Evolutionary conservation across 139 green algal species (phyloP).

Genomic region (Asterochloris erici): DNA sequence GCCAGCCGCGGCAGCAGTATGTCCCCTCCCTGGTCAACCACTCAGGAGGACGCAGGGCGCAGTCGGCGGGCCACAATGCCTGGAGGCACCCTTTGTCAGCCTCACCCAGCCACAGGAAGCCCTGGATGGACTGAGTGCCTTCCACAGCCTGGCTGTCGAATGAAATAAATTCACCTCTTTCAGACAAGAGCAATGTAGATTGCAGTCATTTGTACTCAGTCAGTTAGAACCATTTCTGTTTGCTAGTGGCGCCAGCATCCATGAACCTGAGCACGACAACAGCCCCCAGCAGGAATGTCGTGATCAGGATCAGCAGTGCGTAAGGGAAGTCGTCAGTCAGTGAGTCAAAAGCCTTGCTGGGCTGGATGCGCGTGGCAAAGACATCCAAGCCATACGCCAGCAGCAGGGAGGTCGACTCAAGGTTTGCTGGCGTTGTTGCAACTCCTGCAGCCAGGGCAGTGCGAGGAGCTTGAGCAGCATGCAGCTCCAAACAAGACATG

Average conservation of each 20-base stretch:
- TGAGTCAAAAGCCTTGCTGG: constrained; percentile 78
- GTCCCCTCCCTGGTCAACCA: too few species aligned
- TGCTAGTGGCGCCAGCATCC: not conserved
- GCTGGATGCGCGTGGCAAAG: constrained; percentile 80
- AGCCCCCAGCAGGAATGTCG: constrained; percentile 1
- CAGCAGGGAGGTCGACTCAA: constrained; percentile 82
- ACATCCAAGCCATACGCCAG: constrained; percentile 70
- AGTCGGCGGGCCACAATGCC: too few species aligned
- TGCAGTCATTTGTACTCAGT: too few species aligned
- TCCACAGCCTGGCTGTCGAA: too few species aligned
- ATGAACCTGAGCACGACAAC: constrained; percentile 15
- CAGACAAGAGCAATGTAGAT: too few species aligned
- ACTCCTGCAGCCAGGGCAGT: constrained; percentile 31
- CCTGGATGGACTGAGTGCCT: too few species aligned
- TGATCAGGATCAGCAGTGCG: constrained; percentile 75
- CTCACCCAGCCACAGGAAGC: too few species aligned
- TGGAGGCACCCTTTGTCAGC: too few species aligned
- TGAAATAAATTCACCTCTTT: too few species aligned
- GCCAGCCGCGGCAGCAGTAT: too few species aligned
- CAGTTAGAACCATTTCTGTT: constrained; percentile 19
- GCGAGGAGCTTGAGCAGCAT: not conserved
- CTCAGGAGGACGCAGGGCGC: too few species aligned
- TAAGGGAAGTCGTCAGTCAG: constrained; percentile 92
- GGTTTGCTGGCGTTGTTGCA: constrained; percentile 46
- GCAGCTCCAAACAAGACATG: too few species aligned